Evolutionary conservation across 2,329 filamentous ascomycete species (phyloP).

Genomic region (Epichloe brachyelytri): DNA sequence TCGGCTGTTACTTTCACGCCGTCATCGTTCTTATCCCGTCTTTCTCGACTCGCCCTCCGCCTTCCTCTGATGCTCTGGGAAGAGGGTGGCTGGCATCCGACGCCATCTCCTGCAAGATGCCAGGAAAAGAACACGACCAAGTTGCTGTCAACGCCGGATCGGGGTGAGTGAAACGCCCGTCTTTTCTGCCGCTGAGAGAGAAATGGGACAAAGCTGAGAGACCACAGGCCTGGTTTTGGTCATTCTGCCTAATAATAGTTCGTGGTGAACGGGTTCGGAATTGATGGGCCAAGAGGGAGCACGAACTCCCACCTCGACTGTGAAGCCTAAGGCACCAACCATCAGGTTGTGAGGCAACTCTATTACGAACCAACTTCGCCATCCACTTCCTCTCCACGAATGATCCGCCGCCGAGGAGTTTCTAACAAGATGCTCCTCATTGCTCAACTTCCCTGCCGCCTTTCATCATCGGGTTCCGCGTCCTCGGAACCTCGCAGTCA

Average conservation of each 20-base stretch:
- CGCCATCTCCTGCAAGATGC: slow-evolving; percentile 1
- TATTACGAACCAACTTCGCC: not conserved
- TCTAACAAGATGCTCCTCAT: no score
- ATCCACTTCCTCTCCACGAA: no score
- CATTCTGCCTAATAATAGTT: no score
- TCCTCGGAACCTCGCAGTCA: slow-evolving; percentile 1
- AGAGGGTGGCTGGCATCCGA: not conserved
- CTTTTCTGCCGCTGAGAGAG: not conserved
- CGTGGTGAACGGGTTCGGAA: not conserved
- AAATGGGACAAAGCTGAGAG: not conserved
- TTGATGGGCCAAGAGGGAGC: not conserved
- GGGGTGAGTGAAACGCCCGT: not conserved
- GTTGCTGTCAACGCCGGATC: not conserved
- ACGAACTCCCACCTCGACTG: no score
- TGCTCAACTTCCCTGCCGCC: not conserved
- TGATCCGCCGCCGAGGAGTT: no score
- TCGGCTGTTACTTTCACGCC: no score
- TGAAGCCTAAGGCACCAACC: not conserved
- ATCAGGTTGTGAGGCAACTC: not conserved
- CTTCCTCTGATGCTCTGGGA: not conserved
- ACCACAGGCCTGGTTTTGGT: no score
- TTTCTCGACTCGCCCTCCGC: not conserved
- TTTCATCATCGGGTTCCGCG: not conserved
- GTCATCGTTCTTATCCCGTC: no score
- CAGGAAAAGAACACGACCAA: not conserved